Base-by-base conservation (phyloP, 2,329 filamentous ascomycete species). In the Grosmannia serpens region DNA sequence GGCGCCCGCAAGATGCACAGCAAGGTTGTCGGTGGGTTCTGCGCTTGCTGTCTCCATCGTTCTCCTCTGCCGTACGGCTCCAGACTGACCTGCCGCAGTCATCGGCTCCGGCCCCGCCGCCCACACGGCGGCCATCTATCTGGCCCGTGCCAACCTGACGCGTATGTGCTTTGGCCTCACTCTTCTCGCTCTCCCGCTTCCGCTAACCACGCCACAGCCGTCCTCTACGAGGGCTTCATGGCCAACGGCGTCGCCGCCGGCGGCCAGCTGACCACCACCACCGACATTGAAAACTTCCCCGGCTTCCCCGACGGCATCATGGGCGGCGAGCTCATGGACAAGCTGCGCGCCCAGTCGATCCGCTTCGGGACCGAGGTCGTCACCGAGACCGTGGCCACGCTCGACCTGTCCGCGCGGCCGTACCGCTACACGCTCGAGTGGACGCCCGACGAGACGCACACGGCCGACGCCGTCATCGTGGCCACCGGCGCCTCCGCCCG, bases 221-320 rank as follows among this genome's bases (percentile, higher is more conserved):
- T 96, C 63, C 81, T 99, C 65, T 99, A 97, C 72, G 94, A 99
- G 77, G 94, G 94, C 66, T 96, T 99, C 82, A 85, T 99, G 72
- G 94, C 94, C 67, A 94, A 96, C 70, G 94, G 92, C 69, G 95
- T 95, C 67, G 94, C 94, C 8, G 90, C 94, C 51, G 94, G 94
- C 66, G 94, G 94, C 59, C 94, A 99, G 80, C 81, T 99, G 66
- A 99, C 95, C 58, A 99, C 95, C 29, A 99, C 94, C 58, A 97
- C 95, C 68, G 95, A 99, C 66, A 85, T 99, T 61, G 94, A 99
- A 79, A 99, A 99, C 82, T 99, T 87, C 75, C 94, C 94, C 29
- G 94, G 94, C 53, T 99, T 97, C 77, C 88, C 89, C 68, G 83
- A 89, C 67, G 88, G 87, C 63, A 91, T 99, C 71, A 88, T 90